Percentiles rank a stretch among this genome's conserved stretches.
These are phyloP conservation scores for Colletotrichum spinosum DNA, from an alignment of 2,329 filamentous ascomycete genomes.

Conservation along the genomic window DNA sequence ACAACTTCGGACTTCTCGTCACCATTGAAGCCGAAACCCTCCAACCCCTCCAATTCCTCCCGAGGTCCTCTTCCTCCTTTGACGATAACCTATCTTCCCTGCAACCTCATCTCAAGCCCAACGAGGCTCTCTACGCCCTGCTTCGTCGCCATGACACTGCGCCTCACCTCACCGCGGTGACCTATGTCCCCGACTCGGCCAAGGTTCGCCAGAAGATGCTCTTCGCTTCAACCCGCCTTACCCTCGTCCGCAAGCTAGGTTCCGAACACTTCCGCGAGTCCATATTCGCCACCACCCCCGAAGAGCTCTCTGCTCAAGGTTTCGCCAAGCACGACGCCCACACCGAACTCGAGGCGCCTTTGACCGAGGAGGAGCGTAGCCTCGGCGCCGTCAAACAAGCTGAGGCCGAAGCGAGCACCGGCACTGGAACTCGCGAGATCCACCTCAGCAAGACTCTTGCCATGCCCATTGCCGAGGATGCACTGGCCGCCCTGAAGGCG, in stretches of 20 bases:
- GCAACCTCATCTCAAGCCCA: constrained; percentile 71
- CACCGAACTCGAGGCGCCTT: constrained; percentile 70
- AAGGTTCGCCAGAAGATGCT: constrained; percentile 89
- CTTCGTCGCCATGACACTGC: constrained; percentile 73
- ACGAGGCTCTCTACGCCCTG: constrained; percentile 79
- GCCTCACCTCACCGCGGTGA: constrained; percentile 75
- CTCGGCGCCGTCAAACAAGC: constrained; percentile 79
- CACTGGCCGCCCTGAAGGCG: constrained; percentile 71
- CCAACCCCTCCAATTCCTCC: constrained; percentile 65
- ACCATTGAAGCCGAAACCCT: constrained; percentile 78
- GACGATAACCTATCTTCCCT: constrained; percentile 72
- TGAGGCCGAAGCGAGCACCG: constrained; percentile 79
- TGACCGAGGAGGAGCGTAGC: constrained; percentile 82
- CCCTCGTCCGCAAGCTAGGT: constrained; percentile 80
- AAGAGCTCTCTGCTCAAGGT: constrained; percentile 76
- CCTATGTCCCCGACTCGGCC: constrained; percentile 83
- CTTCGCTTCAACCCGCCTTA: constrained; percentile 81
- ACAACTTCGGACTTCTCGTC: constrained; percentile 77
- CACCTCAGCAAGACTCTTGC: constrained; percentile 67
- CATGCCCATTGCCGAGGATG: constrained; percentile 72
- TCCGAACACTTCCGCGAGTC: constrained; percentile 83
- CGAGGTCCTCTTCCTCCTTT: constrained; percentile 70
- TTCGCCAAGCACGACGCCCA: constrained; percentile 81
- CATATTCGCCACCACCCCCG: constrained; percentile 76
- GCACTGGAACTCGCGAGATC: constrained; percentile 71